Evolutionary conservation across 495 filamentous ascomycete species (phyloP).

Genomic region (Sordaria brevicollis): DNA sequence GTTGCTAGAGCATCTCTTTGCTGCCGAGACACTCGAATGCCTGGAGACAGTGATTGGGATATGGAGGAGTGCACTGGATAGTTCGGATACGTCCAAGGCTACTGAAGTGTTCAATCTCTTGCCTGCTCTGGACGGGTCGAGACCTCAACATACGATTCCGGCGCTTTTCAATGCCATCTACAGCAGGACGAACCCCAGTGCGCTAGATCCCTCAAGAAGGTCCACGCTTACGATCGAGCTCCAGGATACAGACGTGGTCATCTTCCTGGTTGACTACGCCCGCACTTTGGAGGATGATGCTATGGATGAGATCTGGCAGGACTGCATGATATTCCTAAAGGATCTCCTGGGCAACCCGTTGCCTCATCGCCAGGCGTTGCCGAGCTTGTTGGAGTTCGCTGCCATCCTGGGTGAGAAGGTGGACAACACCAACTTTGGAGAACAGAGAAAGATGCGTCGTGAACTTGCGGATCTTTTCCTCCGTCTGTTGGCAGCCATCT

Average conservation of each 20-base stretch:
- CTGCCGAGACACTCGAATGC: constrained; percentile 89
- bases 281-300: constrained; percentile 89
- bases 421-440: constrained; percentile 95
- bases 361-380: constrained; percentile 83
- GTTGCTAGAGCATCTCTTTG: constrained; percentile 85
- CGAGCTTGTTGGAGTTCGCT: constrained; percentile 78
- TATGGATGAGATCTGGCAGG: constrained; percentile 98
- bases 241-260: constrained; percentile 69
- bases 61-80: constrained; percentile 48
- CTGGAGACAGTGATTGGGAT: constrained; percentile 80
- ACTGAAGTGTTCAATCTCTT: constrained; percentile 67
- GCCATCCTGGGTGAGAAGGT: constrained; percentile 86
- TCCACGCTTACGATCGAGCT: constrained; percentile 79
- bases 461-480: constrained; percentile 86
- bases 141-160: constrained; percentile 86
- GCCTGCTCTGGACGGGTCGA: constrained; percentile 82
- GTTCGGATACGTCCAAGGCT: constrained; percentile 24
- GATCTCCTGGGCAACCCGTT: constrained; percentile 92
- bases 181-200: constrained; percentile 76
- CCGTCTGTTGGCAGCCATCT: constrained; percentile 77
- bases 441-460: constrained; percentile 86
- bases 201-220: constrained; percentile 68
- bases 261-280: constrained; percentile 83
- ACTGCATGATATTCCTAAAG: constrained; percentile 82
- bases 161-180: constrained; percentile 97